Base-by-base conservation (phyloP, 768 basidiomycete species). In the Rhodotorula kratochvilovae region DNA sequence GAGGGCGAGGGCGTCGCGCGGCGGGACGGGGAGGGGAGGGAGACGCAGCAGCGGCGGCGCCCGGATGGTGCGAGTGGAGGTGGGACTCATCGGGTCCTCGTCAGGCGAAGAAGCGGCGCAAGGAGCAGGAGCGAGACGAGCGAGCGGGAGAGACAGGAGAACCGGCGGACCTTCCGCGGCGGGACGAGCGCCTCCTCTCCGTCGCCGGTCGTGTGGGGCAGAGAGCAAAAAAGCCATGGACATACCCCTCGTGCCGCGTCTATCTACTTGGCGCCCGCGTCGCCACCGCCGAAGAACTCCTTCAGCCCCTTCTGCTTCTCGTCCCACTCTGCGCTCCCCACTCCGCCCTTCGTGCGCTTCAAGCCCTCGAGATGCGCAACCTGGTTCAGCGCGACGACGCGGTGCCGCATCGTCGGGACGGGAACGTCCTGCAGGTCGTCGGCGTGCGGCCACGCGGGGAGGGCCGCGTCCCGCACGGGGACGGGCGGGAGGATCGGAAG, bases 251-350 rank as follows among this genome's bases (percentile, higher is more conserved):
- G n/a, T n/a, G n/a, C n/a, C n/a, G n/a, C n/a, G n/a, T 21, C 15
- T 3, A 21, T 46, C 45, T 48, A 21, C 21, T 48, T 48, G 46
- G 46, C 39, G 39, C n/a, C 45, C 45, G 15, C 19, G 12, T 45
- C 45, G 25, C 79, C 80, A 3, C 81, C 81, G 31, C 75, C 77
- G 63, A 82, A 82, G 75, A 81, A 83, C 36, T 80, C 77, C 57
- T 80, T 78, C 45, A 82, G 74, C 66, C 79, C 79, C 43, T 76
- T 77, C 70, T 83, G 82, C 48, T 80, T 81, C 43, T 77, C 77
- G 67, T 83, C 82, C 59, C 79, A 79, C 8, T 76, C 79, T 27
- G 76, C 70, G 36, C 79, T 81, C 1, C 83, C 83, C 19, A 82
- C 80, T 0, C 83, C 82, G 2, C 81, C 81, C 39, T 76, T 76